Base-by-base conservation (phyloP, 2,329 filamentous ascomycete genomes). In the Juglanconis oblonga region DNA sequence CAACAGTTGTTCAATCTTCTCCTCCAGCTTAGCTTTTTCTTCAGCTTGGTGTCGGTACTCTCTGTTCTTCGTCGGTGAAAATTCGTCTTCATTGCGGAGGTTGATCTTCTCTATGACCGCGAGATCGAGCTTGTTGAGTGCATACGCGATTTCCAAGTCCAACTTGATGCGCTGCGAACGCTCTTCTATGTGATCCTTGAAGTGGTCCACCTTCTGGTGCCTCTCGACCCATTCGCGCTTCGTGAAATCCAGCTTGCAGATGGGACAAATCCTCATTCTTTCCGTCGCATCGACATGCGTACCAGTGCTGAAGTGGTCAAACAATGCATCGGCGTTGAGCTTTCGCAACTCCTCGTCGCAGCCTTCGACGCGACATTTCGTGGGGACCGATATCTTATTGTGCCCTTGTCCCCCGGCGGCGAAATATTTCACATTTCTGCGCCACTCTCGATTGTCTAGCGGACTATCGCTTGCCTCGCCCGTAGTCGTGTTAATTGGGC, bases 111-210 rank as follows among this genome's bases (percentile, higher is more conserved):
- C 44, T 17, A 35, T 17, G 5, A 47, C n/a, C 11, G 13, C 53
- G 7, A 33, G 9, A 14, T 24, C 24, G n/a, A 31, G n/a, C 42
- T 45, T 47, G 32, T 48, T n/a, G 11, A n/a, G n/a, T 31, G 29
- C 31, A 2, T 14, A 2, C 5, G 53, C 31, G 35, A 45, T 45
- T 35, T 59, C 48, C 14, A 31, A 17, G 24, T 62, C 60, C 11
- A 52, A 42, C 17, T 40, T 35, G 42, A 59, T 52, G 17, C 60
- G 60, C 3, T 29, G 13, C 31, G 11, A 14, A 11, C 57, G 56
- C 24, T 29, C 17, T 2, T 52, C 38, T 40, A 62, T 14, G 56
- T 62, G 61, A 51, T 61, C 61, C 10, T 61, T 33, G 7, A 62
- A 48, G 54, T 62, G 61, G 13, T 40, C 44, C 33, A 54, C 50